Evolutionary conservation across 805 yeast species (phyloP).

Genomic region (Pichia kluyveri): DNA sequence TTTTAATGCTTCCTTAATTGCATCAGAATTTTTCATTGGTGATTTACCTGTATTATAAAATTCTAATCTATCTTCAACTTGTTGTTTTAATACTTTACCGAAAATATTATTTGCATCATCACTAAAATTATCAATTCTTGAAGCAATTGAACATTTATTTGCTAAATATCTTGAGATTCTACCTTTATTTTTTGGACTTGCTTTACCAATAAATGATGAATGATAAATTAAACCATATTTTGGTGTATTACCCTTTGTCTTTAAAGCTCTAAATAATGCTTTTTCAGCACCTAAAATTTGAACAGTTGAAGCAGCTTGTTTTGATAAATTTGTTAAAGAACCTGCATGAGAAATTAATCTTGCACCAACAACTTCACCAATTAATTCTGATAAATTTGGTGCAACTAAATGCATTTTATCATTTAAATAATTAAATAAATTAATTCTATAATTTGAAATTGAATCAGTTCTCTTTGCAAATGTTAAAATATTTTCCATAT

Average conservation of each 20-base stretch:
- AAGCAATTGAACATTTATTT: conserved; percentile 97
- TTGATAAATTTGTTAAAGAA: conserved; percentile 89
- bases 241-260: conserved; percentile 95
- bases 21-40: conserved; percentile 93
- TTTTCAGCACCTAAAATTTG: conserved; percentile 97
- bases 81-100: conserved; percentile 86
- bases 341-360: conserved; percentile 98
- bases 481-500: conserved; percentile 81
- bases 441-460: conserved; percentile 81
- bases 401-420: conserved; percentile 98
- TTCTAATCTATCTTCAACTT: conserved; percentile 94
- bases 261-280: conserved; percentile 91
- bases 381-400: conserved; percentile 91
- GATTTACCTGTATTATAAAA: conserved; percentile 95
- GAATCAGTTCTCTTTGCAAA: conserved; percentile 93
- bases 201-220: conserved; percentile 89
- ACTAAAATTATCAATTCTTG: conserved; percentile 95
- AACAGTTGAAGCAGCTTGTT: conserved; percentile 98
- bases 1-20: conserved; percentile 84
- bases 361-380: conserved; percentile 99
- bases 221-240: conserved; percentile 93
- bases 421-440: conserved; percentile 74
- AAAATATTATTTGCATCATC: conserved; percentile 88
- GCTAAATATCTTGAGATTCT: conserved; percentile 98
- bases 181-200: conserved; percentile 95